Evolutionary conservation across 2,329 filamentous ascomycete species (phyloP).

Genomic region (Tolypocladium endophyticum): DNA sequence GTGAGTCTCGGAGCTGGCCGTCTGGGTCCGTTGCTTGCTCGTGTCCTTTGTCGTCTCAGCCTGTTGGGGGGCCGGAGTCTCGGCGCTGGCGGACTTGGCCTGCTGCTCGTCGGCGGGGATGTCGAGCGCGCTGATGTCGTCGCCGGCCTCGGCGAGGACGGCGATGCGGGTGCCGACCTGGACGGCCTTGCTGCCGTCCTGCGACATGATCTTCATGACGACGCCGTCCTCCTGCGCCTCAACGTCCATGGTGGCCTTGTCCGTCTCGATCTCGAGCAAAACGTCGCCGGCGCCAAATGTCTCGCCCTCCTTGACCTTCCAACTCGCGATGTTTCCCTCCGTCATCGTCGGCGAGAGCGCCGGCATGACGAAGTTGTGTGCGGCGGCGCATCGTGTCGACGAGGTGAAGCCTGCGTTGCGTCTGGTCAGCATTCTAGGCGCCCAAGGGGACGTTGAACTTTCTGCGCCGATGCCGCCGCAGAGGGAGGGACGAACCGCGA

Average conservation of each 20-base stretch:
- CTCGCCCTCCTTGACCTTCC: slow-evolving; percentile 83
- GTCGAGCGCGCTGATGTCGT: slow-evolving; percentile 65
- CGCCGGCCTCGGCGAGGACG: slow-evolving; percentile 70
- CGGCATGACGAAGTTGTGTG: slow-evolving; percentile 85
- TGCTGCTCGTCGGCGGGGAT: slow-evolving; percentile 59
- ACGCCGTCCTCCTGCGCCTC: slow-evolving; percentile 86
- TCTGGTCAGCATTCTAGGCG: neutral
- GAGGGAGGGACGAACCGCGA: slow-evolving; percentile 40
- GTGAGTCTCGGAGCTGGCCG: slow-evolving; percentile 37
- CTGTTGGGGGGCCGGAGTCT: neutral
- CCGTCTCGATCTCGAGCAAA: slow-evolving; percentile 83
- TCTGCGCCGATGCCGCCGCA: neutral
- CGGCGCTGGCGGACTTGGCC: slow-evolving; percentile 20
- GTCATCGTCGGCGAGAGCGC: slow-evolving; percentile 90
- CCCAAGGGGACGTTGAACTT: neutral
- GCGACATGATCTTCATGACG: slow-evolving; percentile 69
- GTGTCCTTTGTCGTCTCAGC: slow-evolving; percentile 21
- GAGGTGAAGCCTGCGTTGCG: slow-evolving; percentile 50
- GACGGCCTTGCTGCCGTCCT: slow-evolving; percentile 64
- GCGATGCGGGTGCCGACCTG: slow-evolving; percentile 74
- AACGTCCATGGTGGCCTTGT: slow-evolving; percentile 92
- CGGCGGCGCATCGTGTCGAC: slow-evolving; percentile 53
- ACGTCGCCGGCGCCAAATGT: slow-evolving; percentile 75
- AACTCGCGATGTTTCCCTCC: slow-evolving; percentile 76
- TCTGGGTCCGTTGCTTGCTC: slow-evolving; percentile 40